Conservation (phyloP, 2,329 filamentous ascomycete genomes). For the Aspergillus pseudoglaucus region DNA sequence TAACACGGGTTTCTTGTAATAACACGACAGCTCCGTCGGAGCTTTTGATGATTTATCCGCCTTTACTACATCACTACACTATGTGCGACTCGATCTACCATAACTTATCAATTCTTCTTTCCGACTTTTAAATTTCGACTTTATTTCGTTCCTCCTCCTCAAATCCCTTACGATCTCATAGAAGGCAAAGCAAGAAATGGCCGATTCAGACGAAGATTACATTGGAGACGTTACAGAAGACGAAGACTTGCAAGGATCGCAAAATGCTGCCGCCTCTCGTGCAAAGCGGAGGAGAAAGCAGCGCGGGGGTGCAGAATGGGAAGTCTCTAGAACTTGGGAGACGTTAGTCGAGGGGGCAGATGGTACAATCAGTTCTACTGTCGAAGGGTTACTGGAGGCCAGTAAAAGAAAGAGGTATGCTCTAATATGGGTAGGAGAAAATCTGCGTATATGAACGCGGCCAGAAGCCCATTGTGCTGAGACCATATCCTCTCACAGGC, state of each 20-base stretch:
- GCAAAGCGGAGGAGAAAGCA: constrained; percentile 32
- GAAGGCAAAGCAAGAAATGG: constrained; percentile 22
- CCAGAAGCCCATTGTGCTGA: constrained; percentile 11
- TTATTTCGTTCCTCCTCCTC: background rate
- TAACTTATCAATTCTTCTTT: no score
- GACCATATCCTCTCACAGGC: constrained; percentile 42
- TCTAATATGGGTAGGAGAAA: background rate
- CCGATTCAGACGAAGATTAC: constrained; percentile 48
- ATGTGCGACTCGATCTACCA: no score
- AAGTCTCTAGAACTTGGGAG: constrained; percentile 53
- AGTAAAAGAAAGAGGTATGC: constrained; percentile 67
- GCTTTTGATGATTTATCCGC: constrained; percentile 1
- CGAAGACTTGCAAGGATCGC: constrained; percentile 25
- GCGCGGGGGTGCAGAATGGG: constrained; percentile 37
- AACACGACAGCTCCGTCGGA: background rate
- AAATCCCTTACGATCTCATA: background rate
- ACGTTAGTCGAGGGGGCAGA: constrained; percentile 71
- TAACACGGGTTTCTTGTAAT: constrained; percentile 15
- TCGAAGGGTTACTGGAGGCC: constrained; percentile 71
- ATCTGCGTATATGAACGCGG: constrained; percentile 2
- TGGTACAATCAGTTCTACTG: constrained; percentile 64
- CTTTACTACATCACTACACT: background rate
- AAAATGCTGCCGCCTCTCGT: constrained; percentile 21
- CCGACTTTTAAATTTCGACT: background rate
- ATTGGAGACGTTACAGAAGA: constrained; percentile 45